Evolutionary conservation across 345 rosid species (phyloP).

Genomic region (Brassica napus): DNA sequence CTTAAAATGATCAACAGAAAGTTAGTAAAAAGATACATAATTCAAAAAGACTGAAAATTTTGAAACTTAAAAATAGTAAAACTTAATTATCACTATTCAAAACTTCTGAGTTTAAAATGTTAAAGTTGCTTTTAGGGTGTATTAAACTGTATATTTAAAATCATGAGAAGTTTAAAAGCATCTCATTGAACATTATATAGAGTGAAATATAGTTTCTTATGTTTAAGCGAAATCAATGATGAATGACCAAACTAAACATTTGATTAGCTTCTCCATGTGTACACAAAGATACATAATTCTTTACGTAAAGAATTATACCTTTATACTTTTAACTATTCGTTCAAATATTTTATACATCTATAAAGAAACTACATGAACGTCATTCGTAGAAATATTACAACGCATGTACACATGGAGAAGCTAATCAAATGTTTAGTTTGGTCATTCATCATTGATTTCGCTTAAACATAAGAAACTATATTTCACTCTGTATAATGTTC

Average conservation of each 20-base stretch:
- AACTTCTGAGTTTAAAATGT: background rate
- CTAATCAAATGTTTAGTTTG: constrained; percentile 15
- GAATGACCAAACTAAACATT: constrained; percentile 13
- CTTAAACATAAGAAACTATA: constrained; percentile 3
- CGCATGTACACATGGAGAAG: background rate
- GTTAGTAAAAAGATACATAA: background rate
- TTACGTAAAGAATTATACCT: background rate
- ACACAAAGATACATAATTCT: background rate
- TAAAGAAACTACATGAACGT: background rate
- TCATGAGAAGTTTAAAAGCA: background rate
- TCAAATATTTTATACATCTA: background rate
- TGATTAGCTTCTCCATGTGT: constrained; percentile 13
- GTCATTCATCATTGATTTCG: background rate
- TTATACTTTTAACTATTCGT: background rate
- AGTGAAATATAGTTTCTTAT: constrained; percentile 2
- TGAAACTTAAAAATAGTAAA: background rate
- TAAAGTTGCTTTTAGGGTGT: background rate
- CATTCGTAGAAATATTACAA: background rate
- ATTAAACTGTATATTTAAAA: background rate
- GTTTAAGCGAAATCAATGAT: background rate
- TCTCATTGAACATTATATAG: background rate
- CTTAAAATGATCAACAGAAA: background rate
- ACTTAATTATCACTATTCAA: background rate
- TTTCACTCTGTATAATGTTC: constrained; percentile 5
- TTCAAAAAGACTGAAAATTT: background rate